Evolutionary conservation across 1,284 basidiomycete genomes (phyloP).

Genomic region (Malassezia sp.): DNA sequence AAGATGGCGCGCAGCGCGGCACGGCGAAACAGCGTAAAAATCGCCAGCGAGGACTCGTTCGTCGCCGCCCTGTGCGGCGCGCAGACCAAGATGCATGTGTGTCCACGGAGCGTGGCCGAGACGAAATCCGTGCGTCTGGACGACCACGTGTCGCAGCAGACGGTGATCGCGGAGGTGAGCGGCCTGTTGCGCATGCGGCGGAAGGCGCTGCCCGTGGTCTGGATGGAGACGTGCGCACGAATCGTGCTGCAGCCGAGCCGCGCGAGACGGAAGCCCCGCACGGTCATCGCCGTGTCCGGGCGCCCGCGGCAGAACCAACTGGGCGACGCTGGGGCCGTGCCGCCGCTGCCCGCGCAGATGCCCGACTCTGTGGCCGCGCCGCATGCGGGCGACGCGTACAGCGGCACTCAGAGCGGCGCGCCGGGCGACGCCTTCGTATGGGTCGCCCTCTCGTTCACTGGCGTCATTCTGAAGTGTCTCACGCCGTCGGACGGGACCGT

Average conservation of each 20-base stretch:
- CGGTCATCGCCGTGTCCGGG: not conserved
- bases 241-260: not conserved
- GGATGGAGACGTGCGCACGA: not conserved
- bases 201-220: not conserved
- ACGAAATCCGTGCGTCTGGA: not conserved
- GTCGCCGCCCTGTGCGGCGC: too few relatives aligned
- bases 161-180: conserved; percentile 1
- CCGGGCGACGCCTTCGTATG: not conserved
- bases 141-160: not conserved
- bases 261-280: not conserved
- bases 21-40: not conserved
- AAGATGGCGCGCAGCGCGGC: not conserved
- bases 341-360: not conserved
- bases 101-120: not conserved
- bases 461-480: conserved; percentile 3
- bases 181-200: conserved; percentile 1
- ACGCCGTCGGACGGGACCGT: not conserved
- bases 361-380: not conserved
- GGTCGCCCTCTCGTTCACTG: not conserved
- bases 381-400: too few relatives aligned
- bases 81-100: too few relatives aligned
- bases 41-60: not conserved
- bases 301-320: not conserved
- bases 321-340: not conserved
- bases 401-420: not conserved